Base-by-base conservation (phyloP, 306 rosid species). In the Inga oerstediana region DNA sequence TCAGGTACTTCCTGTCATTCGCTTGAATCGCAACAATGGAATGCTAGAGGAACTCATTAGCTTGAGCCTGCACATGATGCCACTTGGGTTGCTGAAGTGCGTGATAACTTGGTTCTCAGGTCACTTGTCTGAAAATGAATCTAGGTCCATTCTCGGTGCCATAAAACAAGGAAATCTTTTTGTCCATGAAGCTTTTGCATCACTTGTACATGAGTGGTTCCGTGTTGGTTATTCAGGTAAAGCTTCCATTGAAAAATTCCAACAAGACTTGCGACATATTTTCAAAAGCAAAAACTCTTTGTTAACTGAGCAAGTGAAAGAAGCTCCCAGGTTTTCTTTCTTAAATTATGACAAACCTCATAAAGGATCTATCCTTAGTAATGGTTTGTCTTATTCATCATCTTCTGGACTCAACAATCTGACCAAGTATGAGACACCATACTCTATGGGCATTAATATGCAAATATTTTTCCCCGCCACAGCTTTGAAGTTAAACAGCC, bases 1-100 rank as follows among this genome's bases (percentile, higher is more conserved):
- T 80, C 92, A 96, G 99, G 98, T 91, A 71, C 85, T 96, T 90
- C 93, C 97, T 54, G 84, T 85, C 83, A 85, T 92, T 69, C 82
- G 86, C 78, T 86, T 84, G 86, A 89, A 89, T 56, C 85, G 90
- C 85, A 74, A 89, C 83, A 89, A 86, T 41, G 86, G 85, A 86
- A 85, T 87, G 81, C 94, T 91, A 87, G 90, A 79, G 82, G 88
- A 89, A 71, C 93, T 96, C 84, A 71, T 92, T 80, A 85, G 89
- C 85, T 90, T 85, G 90, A 90, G 94, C 88, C 85, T 96, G 82
- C 89, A 83, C 79, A 91, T 89, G 86, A 90, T 96, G 97, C 99
- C 99, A 76, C 92, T 96, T 44, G 98, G 99, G 86, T 87, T 96
- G 87, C 89, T 96, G 72, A 92, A 86, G 84, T 91, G 92, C 72